A percentile compares a stretch with the other conserved stretches of the same genome.
These are phyloP conservation scores for Luvunga scandens DNA, from an alignment of 345 rosid genomes.

Conservation along the genomic window DNA sequence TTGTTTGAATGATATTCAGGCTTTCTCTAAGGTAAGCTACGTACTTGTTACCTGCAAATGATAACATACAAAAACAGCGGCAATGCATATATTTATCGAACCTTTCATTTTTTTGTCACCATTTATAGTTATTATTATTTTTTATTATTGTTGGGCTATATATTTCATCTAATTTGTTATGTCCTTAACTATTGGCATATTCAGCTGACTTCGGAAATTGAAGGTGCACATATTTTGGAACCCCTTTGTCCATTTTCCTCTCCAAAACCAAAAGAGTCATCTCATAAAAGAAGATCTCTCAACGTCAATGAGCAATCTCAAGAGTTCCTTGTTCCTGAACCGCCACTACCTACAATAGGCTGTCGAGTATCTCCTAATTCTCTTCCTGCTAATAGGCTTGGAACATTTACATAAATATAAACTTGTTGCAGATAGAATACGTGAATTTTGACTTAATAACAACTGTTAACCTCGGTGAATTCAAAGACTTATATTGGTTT, in stretches of 20 bases:
- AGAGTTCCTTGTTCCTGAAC: constrained; percentile 16
- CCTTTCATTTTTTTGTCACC: background rate
- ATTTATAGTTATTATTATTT: background rate
- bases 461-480: background rate
- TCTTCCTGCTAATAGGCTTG: background rate
- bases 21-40: constrained; percentile 21
- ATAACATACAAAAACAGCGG: no score
- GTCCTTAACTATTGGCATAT: background rate
- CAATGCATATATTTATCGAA: background rate
- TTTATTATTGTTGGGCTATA: background rate
- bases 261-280: constrained; percentile 26
- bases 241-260: constrained; percentile 29
- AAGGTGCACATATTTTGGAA: constrained; percentile 30
- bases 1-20: constrained; percentile 33
- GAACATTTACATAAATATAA: background rate
- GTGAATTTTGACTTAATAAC: background rate
- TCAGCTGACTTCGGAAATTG: constrained; percentile 38
- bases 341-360: constrained; percentile 15
- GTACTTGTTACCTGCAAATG: no score
- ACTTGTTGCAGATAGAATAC: background rate
- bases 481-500: background rate
- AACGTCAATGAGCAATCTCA: background rate
- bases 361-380: constrained; percentile 22
- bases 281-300: constrained; percentile 31
- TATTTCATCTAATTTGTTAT: background rate